Percentiles rank a stretch among this genome's conserved stretches.
phyloP scores from a whole-genome alignment of 305 asterid genomes.

The Fraxinus xanthoxyloides region DNA sequence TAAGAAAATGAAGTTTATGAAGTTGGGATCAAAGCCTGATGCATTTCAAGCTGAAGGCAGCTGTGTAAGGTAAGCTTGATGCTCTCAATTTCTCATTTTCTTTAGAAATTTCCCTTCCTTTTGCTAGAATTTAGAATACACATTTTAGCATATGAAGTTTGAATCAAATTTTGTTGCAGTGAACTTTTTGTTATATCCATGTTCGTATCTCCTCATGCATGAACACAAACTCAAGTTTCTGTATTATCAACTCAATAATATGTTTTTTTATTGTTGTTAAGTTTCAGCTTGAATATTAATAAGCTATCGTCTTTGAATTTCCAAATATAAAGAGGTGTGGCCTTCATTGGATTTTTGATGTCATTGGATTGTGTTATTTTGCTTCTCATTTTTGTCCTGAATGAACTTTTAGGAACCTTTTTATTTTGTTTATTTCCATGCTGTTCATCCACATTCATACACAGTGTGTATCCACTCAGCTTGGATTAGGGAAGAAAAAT shows the following conservation, averaged over 20 bases:
- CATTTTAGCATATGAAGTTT: neutral
- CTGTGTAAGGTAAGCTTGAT: slow-evolving; percentile 47
- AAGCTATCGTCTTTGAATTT: neutral
- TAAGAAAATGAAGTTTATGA: slow-evolving; percentile 78
- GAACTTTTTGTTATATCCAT: neutral
- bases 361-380: neutral
- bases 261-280: neutral
- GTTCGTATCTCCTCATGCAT: neutral
- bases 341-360: neutral
- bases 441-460: neutral
- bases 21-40: slow-evolving; percentile 92
- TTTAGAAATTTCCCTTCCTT: neutral
- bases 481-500: neutral
- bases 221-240: neutral
- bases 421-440: neutral
- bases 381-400: neutral
- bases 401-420: neutral
- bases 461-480: neutral
- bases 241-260: neutral
- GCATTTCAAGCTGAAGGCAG: slow-evolving; percentile 75
- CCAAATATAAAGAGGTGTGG: neutral
- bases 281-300: neutral
- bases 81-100: slow-evolving; percentile 7
- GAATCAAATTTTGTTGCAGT: neutral
- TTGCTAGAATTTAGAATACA: neutral